These are phyloP conservation scores for Vachellia pachyceras DNA, from an alignment of 306 rosid genomes.

Conservation along the genomic window DNA sequence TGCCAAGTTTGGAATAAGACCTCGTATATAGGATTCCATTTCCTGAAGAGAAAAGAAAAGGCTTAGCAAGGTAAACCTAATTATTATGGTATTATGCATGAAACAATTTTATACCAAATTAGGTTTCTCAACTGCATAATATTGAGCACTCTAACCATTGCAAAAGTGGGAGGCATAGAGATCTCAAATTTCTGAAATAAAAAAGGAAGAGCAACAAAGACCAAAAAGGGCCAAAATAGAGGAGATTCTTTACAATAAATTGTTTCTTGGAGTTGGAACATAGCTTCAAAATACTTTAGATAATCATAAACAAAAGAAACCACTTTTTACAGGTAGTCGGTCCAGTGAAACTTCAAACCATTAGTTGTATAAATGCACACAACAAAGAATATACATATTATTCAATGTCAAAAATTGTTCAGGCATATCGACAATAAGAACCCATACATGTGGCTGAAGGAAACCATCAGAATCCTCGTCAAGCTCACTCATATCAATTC, in stretches of 20 bases:
- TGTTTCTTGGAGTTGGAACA: background rate
- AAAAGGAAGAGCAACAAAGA: background rate
- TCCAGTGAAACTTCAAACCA: background rate
- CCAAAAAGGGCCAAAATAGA: background rate
- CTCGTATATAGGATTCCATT: slow-evolving; percentile 92
- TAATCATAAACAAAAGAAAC: slow-evolving; percentile 9
- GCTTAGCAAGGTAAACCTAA: slow-evolving; percentile 23
- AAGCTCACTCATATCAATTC: slow-evolving; percentile 99
- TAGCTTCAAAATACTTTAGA: slow-evolving; percentile 6
- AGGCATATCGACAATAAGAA: slow-evolving; percentile 42
- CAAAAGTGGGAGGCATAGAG: background rate
- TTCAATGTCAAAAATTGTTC: slow-evolving; percentile 32
- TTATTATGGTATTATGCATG: background rate
- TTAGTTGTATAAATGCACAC: background rate
- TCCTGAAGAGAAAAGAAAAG: slow-evolving; percentile 58
- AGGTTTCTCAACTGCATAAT: slow-evolving; percentile 15
- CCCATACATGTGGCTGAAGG: slow-evolving; percentile 84
- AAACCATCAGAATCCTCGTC: slow-evolving; percentile 99
- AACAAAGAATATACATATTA: background rate
- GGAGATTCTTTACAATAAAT: background rate
- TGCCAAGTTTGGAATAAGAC: slow-evolving; percentile 96
- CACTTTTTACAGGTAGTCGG: slow-evolving; percentile 9
- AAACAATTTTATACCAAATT: background rate
- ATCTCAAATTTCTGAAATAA: slow-evolving; percentile 3
- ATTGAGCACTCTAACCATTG: slow-evolving; percentile 21